Base-by-base conservation (phyloP, 176 grass and related monocot species). In the Canna indica region DNA sequence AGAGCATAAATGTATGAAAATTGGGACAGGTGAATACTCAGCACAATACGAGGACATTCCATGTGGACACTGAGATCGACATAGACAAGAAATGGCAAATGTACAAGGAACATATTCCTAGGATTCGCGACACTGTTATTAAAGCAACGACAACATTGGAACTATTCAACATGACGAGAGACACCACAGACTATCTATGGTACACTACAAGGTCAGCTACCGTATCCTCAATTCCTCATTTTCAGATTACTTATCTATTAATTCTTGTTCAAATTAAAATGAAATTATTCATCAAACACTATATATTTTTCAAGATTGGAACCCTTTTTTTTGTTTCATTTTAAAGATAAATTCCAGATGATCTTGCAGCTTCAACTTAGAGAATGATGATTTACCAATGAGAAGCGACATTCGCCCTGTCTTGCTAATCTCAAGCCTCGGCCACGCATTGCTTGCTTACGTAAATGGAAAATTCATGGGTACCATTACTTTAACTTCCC, bases 161-260 rank as follows among this genome's bases (percentile, higher is more conserved):
- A 27, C 20, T 81, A 7, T 90, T 67, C 74, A 71, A 82, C 79
- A 62, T 85, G 33, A 90, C 88, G 67, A 92, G 87, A 74, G 88
- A 97, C 77, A 92, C 75, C 73, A 85, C 86, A 3, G 93, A 97
- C 68, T 97, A 97, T 76, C 25, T 86, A 14, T 92, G 93, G 93
- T 97, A 90, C 77, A 87, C 81, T 14, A 87, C 88, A 68, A 86
- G 91, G 91, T 95, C 75, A 81, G 7, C 39, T 50, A 36, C 29
- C 65, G 38, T 6, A 42, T 52, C n/a, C n/a, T n/a, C n/a, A n/a
- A n/a, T n/a, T n/a, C n/a, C n/a, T n/a, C n/a, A n/a, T n/a, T n/a
- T n/a, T n/a, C n/a, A n/a, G n/a, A n/a, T n/a, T n/a, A n/a, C n/a
- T n/a, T n/a, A n/a, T 30, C 60, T 47, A 16, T 9, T 1, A 47